Evolutionary conservation across 108 stramenopile genomes (phyloP).

Genomic region (Bacterosira constricta): DNA sequence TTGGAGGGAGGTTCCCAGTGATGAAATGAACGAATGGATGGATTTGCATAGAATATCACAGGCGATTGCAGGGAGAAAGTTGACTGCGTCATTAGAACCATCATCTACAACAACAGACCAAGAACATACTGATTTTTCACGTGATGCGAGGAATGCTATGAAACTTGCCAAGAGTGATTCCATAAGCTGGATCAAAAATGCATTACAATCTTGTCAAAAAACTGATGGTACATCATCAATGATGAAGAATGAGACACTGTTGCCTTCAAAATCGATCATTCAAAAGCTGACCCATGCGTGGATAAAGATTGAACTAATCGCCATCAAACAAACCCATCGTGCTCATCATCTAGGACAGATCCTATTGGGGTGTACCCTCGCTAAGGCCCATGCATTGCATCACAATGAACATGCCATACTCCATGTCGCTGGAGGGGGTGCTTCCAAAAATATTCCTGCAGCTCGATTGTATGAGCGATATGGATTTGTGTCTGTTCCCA

Average conservation of each 20-base stretch:
- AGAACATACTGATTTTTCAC: conserved; percentile 1
- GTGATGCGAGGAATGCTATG: neutral
- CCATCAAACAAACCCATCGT: conserved; percentile 24
- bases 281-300: conserved; percentile 27
- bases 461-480: conserved; percentile 31
- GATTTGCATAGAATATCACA: conserved; percentile 28
- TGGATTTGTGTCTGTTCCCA: conserved; percentile 28
- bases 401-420: conserved; percentile 25
- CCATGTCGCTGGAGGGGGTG: conserved; percentile 35
- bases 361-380: conserved; percentile 28
- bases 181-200: conserved; percentile 32
- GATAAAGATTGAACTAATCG: conserved; percentile 45
- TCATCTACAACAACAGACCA: neutral
- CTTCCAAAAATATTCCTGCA: conserved; percentile 31
- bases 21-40: conserved; percentile 44
- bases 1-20: conserved; percentile 36
- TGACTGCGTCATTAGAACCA: neutral
- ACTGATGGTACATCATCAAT: neutral
- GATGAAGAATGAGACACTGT: neutral
- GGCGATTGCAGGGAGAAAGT: conserved; percentile 4
- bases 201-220: neutral
- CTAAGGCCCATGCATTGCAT: neutral
- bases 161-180: conserved; percentile 21
- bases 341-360: conserved; percentile 22
- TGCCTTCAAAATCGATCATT: neutral